Base-by-base conservation (phyloP, 768 basidiomycete species). In the Suillus lakei region DNA sequence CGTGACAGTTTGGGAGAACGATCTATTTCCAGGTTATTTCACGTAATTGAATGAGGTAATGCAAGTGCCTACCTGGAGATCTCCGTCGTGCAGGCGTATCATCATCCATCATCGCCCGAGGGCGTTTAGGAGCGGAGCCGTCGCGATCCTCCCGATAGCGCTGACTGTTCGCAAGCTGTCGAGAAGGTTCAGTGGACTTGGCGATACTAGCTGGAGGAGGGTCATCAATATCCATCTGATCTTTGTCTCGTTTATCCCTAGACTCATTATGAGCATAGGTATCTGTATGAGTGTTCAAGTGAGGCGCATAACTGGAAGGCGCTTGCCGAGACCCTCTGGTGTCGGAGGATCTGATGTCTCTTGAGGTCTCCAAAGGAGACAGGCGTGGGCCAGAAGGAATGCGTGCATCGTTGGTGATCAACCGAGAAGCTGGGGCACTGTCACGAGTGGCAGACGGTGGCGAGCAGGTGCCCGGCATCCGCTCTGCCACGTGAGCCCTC, bases 51-150 rank as follows among this genome's bases (percentile, higher is more conserved):
- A 59, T 21, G 28, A 21, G 21, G 39, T 10, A 9, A 39, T 30
- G 18, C 5, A 12, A 41, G 10, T 13, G 28, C 58, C 26, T 59
- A 59, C 58, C 58, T 59, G 38, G 39, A 41, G 58, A 59, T 16
- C 58, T 59, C 39, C 58, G 58, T 41, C 58, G 58, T 41, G 26
- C 10, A 18, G 39, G 6, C 39, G 21, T 12, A 10, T 59, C 72
- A 28, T 69, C 50, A 10, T 71, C 68, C 7, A 76, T 62, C 79
- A 80, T 80, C 0, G 80, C 80, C 36, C 80, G 72, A n/a, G 80
- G 79, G 54, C 76, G 80, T 30, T 73, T 74, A 54, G 76, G 72
- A 7, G 67, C 70, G 0, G 71, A 64, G 13, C 66, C 80, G n/a
- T 72, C 77, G 2, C 70, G 73, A 12, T 67, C 34, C 36, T 64